Percentiles rank a stretch among this genome's conserved stretches.
These are phyloP conservation scores for Eutypa lata DNA, from an alignment of 2,329 filamentous ascomycete genomes.

Conservation along the genomic window DNA sequence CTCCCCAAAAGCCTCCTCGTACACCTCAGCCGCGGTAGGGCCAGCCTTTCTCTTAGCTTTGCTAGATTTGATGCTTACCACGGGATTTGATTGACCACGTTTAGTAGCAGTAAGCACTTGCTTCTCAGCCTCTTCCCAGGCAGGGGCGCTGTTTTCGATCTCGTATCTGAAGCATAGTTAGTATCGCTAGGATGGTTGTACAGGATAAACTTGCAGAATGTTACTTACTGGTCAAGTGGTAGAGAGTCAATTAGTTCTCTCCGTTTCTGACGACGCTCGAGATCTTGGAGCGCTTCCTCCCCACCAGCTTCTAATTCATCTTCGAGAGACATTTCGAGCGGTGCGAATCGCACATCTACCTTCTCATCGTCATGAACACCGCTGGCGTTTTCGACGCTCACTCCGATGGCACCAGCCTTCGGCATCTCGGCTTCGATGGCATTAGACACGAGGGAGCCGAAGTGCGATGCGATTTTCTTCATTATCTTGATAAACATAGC, in stretches of 20 bases:
- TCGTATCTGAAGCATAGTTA: constrained; percentile 50
- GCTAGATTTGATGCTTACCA: constrained; percentile 78
- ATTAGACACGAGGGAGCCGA: constrained; percentile 70
- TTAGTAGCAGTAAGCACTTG: constrained; percentile 61
- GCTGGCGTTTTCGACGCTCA: constrained; percentile 56
- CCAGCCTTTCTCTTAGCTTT: constrained; percentile 73
- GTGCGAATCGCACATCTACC: constrained; percentile 63
- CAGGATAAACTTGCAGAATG: not conserved
- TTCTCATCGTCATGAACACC: constrained; percentile 69
- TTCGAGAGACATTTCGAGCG: constrained; percentile 67
- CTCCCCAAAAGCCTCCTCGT: constrained; percentile 56
- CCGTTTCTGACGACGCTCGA: constrained; percentile 69
- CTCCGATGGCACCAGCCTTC: constrained; percentile 51
- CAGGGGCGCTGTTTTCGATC: constrained; percentile 58
- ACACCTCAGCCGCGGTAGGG: constrained; percentile 57
- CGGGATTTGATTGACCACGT: constrained; percentile 54
- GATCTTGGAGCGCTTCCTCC: constrained; percentile 66
- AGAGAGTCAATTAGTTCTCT: constrained; percentile 86
- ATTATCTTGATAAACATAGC: constrained; percentile 98
- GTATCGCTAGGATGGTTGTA: not conserved
- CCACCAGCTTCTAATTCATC: constrained; percentile 87
- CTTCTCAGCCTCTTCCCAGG: constrained; percentile 71
- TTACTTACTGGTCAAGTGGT: constrained; percentile 76
- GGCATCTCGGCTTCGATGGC: constrained; percentile 69
- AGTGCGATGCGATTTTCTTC: constrained; percentile 78